A percentile compares a stretch with the other conserved stretches of the same genome.
Conservation (phyloP, 305 asterid genomes). For the Andrographis paniculata region DNA sequence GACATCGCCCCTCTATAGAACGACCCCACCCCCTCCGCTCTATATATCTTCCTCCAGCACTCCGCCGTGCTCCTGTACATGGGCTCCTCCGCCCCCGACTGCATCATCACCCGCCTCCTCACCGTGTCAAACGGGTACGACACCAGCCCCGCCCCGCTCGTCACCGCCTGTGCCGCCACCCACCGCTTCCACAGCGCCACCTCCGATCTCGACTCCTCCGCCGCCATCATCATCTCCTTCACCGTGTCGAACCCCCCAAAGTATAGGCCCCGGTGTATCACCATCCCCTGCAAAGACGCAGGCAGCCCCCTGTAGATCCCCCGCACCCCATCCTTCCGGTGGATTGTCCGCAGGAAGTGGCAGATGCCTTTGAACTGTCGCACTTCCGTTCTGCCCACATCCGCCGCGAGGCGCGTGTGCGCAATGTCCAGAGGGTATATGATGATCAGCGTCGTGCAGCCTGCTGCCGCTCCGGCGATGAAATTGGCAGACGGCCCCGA, state of each 20-base stretch:
- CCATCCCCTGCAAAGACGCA: conserved; percentile 90
- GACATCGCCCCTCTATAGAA: conserved; percentile 95
- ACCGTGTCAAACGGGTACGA: conserved; percentile 94
- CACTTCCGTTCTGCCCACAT: conserved; percentile 65
- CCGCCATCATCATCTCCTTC: conserved; percentile 54
- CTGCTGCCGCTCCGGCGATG: conserved; percentile 86
- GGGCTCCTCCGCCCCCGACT: conserved; percentile 62
- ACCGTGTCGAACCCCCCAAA: conserved; percentile 86
- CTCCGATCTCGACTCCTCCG: conserved; percentile 29
- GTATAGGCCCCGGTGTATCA: conserved; percentile 78
- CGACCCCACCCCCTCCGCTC: conserved; percentile 62
- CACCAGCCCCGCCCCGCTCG: conserved; percentile 78
- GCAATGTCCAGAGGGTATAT: conserved; percentile 96
- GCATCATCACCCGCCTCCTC: conserved; percentile 98
- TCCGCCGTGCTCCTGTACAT: conserved; percentile 65
- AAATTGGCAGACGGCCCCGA: conserved; percentile 79
- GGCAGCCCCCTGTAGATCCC: conserved; percentile 89
- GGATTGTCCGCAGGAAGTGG: conserved; percentile 69
- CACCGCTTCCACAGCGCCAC: conserved; percentile 85
- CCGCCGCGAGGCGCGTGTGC: conserved; percentile 96
- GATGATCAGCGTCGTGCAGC: conserved; percentile 79
- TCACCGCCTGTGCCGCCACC: conserved; percentile 86
- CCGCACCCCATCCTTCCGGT: conserved; percentile 50
- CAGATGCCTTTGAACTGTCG: conserved; percentile 80
- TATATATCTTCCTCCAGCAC: conserved; percentile 77